A percentile compares a stretch with the other conserved stretches of the same genome.
Evolutionary conservation across 441 rosid species (phyloP).

Genomic region (Gossypium trilobum): DNA sequence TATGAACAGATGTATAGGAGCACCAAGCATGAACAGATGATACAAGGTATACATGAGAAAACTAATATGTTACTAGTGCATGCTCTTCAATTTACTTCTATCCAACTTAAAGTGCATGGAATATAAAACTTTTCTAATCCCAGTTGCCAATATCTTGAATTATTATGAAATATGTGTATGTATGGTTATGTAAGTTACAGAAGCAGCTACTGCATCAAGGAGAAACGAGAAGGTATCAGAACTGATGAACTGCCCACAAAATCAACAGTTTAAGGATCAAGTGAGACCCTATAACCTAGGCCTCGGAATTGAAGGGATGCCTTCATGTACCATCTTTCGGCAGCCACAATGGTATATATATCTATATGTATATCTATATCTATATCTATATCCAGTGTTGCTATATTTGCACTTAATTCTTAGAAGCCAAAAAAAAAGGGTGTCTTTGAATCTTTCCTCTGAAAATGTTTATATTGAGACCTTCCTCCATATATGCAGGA

Average conservation of each 20-base stretch:
- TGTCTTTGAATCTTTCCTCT: no score
- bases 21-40: conserved; percentile 65
- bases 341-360: background rate
- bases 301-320: background rate
- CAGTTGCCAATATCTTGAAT: background rate
- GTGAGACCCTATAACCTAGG: background rate
- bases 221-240: conserved; percentile 7
- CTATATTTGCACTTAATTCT: no score
- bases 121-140: background rate
- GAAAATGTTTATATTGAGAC: background rate
- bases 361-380: background rate
- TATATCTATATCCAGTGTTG: no score
- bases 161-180: background rate
- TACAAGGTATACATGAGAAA: conserved; percentile 45
- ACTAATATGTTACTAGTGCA: background rate
- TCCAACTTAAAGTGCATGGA: background rate
- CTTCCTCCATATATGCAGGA: conserved; percentile 18
- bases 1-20: conserved; percentile 58
- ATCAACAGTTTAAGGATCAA: conserved; percentile 13
- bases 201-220: conserved; percentile 23
- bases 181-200: conserved; percentile 20
- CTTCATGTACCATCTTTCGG: conserved; percentile 2
- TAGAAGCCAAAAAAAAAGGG: no score
- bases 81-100: background rate
- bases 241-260: background rate